Conservation (phyloP, 352 stramenopile species). For the Phytophthora niederhauseri region DNA sequence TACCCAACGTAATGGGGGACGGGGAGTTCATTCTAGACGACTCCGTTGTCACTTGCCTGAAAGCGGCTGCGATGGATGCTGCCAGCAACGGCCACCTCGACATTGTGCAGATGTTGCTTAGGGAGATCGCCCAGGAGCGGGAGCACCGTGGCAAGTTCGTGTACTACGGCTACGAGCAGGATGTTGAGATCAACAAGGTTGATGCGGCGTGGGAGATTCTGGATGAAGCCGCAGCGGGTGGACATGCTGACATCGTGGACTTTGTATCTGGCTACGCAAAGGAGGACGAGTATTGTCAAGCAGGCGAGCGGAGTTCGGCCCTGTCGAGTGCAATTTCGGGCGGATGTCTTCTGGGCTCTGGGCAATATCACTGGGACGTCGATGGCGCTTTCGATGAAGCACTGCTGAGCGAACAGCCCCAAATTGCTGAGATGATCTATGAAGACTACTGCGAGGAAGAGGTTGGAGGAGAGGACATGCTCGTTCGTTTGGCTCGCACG, state of each 20-base stretch:
- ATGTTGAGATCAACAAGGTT: neutral
- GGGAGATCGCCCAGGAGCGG: neutral
- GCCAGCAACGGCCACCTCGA: neutral
- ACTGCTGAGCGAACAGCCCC: neutral
- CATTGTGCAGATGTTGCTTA: neutral
- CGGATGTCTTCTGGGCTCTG: neutral
- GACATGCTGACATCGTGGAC: neutral
- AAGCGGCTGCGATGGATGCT: neutral
- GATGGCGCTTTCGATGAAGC: neutral
- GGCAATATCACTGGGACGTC: neutral
- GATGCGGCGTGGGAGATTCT: neutral
- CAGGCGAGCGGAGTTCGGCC: neutral
- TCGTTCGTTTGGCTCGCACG: neutral
- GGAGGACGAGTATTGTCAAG: neutral
- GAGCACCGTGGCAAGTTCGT: neutral
- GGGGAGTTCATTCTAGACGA: neutral
- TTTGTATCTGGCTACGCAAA: neutral
- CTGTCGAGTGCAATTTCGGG: conserved; percentile 4
- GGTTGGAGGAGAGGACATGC: conserved; percentile 1
- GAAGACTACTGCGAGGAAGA: neutral
- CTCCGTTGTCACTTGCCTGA: neutral
- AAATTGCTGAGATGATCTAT: neutral
- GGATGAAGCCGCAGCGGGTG: neutral
- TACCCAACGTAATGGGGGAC: neutral
- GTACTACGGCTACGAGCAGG: neutral